Evolutionary conservation across 2,329 filamentous ascomycete species (phyloP), one percentile per base, ranked within the genome.

Genomic region (Dothideomycetes sp.): DNA sequence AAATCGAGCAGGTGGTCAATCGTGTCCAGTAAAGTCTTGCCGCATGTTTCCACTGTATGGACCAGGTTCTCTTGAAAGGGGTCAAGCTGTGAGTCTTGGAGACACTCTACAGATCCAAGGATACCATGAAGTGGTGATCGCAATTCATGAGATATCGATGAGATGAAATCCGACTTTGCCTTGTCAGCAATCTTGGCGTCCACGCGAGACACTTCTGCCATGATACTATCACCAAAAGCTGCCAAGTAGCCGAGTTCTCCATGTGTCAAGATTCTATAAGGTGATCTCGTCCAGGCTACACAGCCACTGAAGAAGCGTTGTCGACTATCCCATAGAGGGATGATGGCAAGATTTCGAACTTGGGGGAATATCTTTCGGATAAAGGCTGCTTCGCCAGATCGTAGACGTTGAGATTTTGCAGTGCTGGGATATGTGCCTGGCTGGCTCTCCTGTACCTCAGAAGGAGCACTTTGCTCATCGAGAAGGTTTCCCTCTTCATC

Each of bases 131-230:
- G 52, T 18, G 59, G 69, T 29, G 52, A 64, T 3, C 66, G 57
- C 4, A 73, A 53, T 44, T 73, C 69, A 45, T 72, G 69, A 24
- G 61, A 66, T 7, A 72, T 64, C 0, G 63, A 68, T 1, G 64
- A 62, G 11, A 72, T 61, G 16, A 73, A 68, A 5, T 69, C 68
- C 0, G 62, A 62, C 37, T 73, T 72, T 11, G 64, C 60, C 40
- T 63, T 62, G 32, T 70, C 66, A 9, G 60, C 56, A 4, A 53
- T 52, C 14, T 60, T 49, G 14, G 58, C 59, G 19, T 58, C 55
- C 12, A 65, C 49, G 1, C 62, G 48, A 5, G 57, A 51, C 7
- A 63, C 49, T 42, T 65, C 59, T 14, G 51, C 54, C 51, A 60
- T 63, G 24, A 63, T 53, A 37, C 52, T 62, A 34, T 60, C 59